Percentiles rank a stretch among this genome's conserved stretches.
These are phyloP conservation scores for Suillus sp. DNA, from an alignment of 768 basidiomycete genomes.

Conservation along the genomic window DNA sequence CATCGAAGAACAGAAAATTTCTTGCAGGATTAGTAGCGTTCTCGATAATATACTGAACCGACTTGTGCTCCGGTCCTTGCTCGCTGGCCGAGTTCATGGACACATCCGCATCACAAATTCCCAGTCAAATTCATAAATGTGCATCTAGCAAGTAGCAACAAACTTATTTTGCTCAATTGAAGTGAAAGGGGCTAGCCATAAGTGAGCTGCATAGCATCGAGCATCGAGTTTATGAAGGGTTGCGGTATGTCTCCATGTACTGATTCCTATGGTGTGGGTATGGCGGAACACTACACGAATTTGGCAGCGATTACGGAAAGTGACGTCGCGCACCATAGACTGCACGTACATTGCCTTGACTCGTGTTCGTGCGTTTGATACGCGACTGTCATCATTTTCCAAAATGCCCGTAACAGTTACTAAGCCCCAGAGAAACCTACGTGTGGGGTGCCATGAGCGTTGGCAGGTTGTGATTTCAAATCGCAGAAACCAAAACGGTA, in stretches of 20 bases:
- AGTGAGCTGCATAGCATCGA: too few relatives aligned
- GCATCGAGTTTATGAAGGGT: too few relatives aligned
- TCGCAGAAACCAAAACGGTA: neutral
- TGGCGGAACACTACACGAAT: neutral
- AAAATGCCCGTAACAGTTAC: neutral
- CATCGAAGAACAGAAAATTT: neutral
- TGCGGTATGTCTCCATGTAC: too few relatives aligned
- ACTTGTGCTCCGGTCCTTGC: neutral
- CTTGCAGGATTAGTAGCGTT: neutral
- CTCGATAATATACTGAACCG: neutral
- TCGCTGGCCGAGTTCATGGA: neutral
- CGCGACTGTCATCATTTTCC: neutral
- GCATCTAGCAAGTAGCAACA: neutral
- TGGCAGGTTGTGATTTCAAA: neutral
- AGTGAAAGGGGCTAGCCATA: too few relatives aligned
- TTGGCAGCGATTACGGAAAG: neutral
- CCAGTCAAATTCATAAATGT: neutral
- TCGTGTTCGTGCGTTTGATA: neutral
- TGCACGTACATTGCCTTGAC: neutral
- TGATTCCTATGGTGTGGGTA: too few relatives aligned
- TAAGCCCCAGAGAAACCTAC: too few relatives aligned
- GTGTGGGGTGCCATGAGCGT: neutral
- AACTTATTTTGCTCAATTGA: neutral
- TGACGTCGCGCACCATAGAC: neutral
- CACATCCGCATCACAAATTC: neutral